A percentile compares a stretch with the other conserved stretches of the same genome.
These are phyloP conservation scores for Amoebophrya sp. DNA, from an alignment of 169 alveolate species.

Conservation along the genomic window DNA sequence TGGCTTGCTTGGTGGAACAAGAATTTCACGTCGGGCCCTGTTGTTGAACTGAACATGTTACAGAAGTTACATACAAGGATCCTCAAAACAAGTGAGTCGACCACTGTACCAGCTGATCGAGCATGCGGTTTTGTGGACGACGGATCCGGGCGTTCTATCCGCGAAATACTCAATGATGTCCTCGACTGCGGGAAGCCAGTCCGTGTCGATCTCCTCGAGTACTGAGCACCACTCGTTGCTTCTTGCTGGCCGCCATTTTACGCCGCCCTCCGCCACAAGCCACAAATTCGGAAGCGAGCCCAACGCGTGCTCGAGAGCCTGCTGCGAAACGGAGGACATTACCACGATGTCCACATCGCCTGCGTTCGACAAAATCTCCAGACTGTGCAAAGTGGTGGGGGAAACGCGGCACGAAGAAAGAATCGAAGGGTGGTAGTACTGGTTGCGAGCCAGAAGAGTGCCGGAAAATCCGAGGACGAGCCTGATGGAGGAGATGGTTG, in stretches of 20 bases:
- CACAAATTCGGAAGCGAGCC: neutral
- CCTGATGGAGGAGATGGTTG: too few relatives aligned
- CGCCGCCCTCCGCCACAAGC: neutral
- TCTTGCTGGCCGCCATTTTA: neutral
- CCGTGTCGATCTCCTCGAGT: neutral
- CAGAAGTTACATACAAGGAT: too few relatives aligned
- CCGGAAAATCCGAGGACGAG: neutral
- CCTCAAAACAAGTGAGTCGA: too few relatives aligned
- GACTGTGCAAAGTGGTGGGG: neutral
- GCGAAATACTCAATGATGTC: neutral
- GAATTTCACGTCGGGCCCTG: too few relatives aligned
- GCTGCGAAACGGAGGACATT: neutral
- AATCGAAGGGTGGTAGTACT: neutral
- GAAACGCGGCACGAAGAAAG: neutral
- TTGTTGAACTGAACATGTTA: too few relatives aligned
- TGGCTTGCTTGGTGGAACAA: too few relatives aligned
- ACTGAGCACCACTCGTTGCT: neutral
- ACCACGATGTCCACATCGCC: neutral
- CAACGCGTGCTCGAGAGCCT: neutral
- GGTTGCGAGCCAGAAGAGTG: neutral
- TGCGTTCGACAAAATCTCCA: neutral
- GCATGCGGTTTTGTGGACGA: neutral
- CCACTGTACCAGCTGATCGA: neutral
- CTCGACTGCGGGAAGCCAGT: neutral
- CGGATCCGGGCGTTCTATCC: neutral